Base-by-base conservation (phyloP, 2,329 filamentous ascomycete species). In the Epichloe aotearoae region DNA sequence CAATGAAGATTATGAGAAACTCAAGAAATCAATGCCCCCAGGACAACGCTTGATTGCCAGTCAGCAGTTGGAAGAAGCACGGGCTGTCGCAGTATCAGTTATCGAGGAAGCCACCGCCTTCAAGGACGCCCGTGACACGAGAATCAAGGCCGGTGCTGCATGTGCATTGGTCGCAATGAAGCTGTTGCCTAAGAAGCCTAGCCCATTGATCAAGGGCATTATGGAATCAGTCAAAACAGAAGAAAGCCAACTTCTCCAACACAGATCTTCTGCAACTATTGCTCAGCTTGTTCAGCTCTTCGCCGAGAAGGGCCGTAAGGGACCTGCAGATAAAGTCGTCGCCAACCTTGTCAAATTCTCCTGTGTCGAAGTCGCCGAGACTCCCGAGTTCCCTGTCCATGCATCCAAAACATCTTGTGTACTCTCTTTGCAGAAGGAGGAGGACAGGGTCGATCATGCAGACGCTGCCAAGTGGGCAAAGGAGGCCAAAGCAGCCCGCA, bases 181-280 rank as follows among this genome's bases (percentile, higher is more conserved):
- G 52, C 77, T 86, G 33, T 76, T 96, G 10, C 91, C 94, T 0
- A 97, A 95, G 77, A 97, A 95, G 64, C 89, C 91, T 10, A 89
- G 88, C 54, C 80, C 84, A 17, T 81, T 95, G 12, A 98, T 98
- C 69, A 96, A 95, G 69, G 88, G 83, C 2, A 86, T 98, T 67
- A 98, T 98, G 93, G 93, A 98, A 65, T 97, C 91, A 61, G 80
- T 98, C 62, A 98, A 97, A 69, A 83, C 82, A 38, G 94, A 98
- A 64, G 93, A 96, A 60, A 97, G 94, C 61, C 69, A 84, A 30
- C 87, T 93, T 57, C 74, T 98, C 1, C 93, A 98, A 65, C 81
- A 80, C 58, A 85, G 91, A 23, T 95, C 91, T 30, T 88, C 90
- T 2, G 80, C 79, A 14, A 90, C 89, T 3, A 86, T 98, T 49